phyloP scores from a whole-genome alignment of 495 filamentous ascomycete species.

The Penicillium ucsense region DNA sequence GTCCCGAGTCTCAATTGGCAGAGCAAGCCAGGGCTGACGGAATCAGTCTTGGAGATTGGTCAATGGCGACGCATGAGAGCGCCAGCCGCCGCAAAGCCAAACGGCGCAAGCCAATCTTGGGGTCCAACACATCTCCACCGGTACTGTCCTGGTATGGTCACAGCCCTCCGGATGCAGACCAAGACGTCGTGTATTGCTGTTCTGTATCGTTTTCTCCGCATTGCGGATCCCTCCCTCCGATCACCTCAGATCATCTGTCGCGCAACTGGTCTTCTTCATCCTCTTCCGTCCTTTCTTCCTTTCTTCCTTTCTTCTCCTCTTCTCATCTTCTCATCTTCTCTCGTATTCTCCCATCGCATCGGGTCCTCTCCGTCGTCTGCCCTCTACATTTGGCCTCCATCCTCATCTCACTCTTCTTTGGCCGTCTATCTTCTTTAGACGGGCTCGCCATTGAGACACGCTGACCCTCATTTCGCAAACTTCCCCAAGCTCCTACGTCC shows the following conservation, averaged over 20 bases:
- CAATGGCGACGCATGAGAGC: constrained; percentile 10
- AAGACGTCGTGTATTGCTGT: constrained; percentile 10
- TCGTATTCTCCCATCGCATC: background rate
- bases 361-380: constrained; percentile 5
- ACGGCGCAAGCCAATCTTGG: constrained; percentile 3
- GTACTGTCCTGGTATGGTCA: constrained; percentile 8
- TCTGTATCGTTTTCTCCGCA: constrained; percentile 22
- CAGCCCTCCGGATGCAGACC: constrained; percentile 5
- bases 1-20: too few relatives aligned
- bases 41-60: constrained; percentile 3
- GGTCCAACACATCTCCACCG: background rate
- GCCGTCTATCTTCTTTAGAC: too few relatives aligned
- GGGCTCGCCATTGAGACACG: too few relatives aligned
- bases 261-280: too few relatives aligned
- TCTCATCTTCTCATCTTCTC: background rate
- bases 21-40: background rate
- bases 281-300: constrained; percentile 8
- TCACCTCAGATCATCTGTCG: constrained; percentile 17
- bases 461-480: too few relatives aligned
- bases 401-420: too few relatives aligned
- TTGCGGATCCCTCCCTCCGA: constrained; percentile 24
- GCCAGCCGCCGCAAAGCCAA: constrained; percentile 6
- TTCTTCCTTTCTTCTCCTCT: constrained; percentile 5
- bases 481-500: too few relatives aligned
- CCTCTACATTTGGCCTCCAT: constrained; percentile 1